Base-by-base conservation (phyloP, 192 early-diverging fungal genomes). In the Helicostylum pulchrum region DNA sequence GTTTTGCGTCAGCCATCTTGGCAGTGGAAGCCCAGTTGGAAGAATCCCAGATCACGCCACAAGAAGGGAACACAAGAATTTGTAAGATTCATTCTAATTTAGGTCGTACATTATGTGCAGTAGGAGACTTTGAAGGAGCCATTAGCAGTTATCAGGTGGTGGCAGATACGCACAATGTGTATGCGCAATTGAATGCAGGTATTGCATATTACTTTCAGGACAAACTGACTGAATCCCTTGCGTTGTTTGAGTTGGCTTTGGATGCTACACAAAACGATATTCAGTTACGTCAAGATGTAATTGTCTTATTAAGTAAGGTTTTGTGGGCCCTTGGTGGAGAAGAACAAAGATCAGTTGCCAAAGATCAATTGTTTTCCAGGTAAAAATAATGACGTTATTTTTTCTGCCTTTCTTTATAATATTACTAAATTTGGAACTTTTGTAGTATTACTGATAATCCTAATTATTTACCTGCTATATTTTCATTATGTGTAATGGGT, bases 281-380 rank as follows among this genome's bases (percentile, higher is more conserved):
- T 50, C 62, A 75, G n/a, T 70, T 85, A 62, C 80, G 83, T 1
- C 83, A 88, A 45, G 81, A 87, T 42, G 85, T 92, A 2, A 78
- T 88, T 9, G 79, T 95, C 2, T 63, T 92, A 51, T 68, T 98
- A 60, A 87, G 87, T 53, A 90, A 94, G 73, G 94, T 95, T 0
- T 79, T 98, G 53, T 96, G 92, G 89, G 92, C 92, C 1, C 73
- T 97, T 32, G 93, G 92, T 32, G 85, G 84, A 5, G 79, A 80
- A 30, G 88, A 91, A 61, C 92, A 96, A 62, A 72, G 87, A 14
- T 77, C 70, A 5, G 74, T 94, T 36, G 93, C 92, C 31, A 90
- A 91, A 66, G 83, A 92, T 42, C 83, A 94, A 64, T 74, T 97
- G 53, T 78, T 95, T 53, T 58, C 74, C 50, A 87, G 89, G 86